Evolutionary conservation across 495 filamentous ascomycete species (phyloP).

Genomic region (Hypoxylon crocopeplum): DNA sequence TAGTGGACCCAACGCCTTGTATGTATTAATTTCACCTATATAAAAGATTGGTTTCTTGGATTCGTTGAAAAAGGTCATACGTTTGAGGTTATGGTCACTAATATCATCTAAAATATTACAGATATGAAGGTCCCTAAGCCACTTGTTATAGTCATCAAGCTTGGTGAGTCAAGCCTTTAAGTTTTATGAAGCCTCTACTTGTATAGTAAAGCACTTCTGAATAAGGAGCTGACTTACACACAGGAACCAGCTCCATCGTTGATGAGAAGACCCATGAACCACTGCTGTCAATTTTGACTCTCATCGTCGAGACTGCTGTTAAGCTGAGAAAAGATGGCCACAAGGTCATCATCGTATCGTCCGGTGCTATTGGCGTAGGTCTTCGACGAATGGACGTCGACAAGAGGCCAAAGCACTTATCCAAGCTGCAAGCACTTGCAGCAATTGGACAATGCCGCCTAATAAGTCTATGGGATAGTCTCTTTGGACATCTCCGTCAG

Average conservation of each 20-base stretch:
- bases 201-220: not conserved
- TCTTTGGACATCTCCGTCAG: conserved; percentile 85
- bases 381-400: conserved; percentile 87
- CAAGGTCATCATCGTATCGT: conserved; percentile 92
- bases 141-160: conserved; percentile 88
- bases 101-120: conserved; percentile 22
- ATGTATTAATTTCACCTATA: conserved; percentile 20
- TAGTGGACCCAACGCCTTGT: conserved; percentile 34
- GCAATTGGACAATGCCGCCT: conserved; percentile 95
- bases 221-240: conserved; percentile 12
- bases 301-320: conserved; percentile 92
- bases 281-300: conserved; percentile 84
- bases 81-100: conserved; percentile 12
- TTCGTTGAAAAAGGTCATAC: not conserved
- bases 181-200: not conserved
- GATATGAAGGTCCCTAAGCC: conserved; percentile 61
- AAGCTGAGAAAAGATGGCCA: conserved; percentile 88
- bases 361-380: conserved; percentile 93
- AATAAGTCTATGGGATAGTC: conserved; percentile 92
- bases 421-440: conserved; percentile 89
- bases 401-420: conserved; percentile 85
- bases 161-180: conserved; percentile 66
- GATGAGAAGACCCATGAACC: conserved; percentile 97
- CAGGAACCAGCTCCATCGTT: conserved; percentile 97
- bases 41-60: conserved; percentile 4